These are phyloP conservation scores for Pseudogymnoascus sp. DNA, from an alignment of 2,329 filamentous ascomycete genomes.

Conservation along the genomic window DNA sequence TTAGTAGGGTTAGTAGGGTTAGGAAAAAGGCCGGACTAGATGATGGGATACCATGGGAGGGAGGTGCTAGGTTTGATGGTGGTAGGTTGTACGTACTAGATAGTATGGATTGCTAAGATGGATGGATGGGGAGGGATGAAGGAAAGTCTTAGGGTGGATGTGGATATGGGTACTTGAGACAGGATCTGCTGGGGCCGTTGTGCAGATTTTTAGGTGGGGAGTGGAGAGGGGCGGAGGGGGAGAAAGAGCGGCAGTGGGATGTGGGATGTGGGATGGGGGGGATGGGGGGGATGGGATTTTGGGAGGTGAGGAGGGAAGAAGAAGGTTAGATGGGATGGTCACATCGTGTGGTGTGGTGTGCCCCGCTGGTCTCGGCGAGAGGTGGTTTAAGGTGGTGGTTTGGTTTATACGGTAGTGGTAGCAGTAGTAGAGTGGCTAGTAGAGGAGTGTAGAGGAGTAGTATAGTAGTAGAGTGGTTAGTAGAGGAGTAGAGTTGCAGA, in stretches of 20 bases:
- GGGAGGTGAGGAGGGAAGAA: slow-evolving; percentile 12
- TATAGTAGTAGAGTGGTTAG: too few relatives aligned
- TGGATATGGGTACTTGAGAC: too few relatives aligned
- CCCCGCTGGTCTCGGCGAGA: not conserved
- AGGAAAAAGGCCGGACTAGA: not conserved
- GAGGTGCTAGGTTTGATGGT: not conserved
- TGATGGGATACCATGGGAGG: not conserved
- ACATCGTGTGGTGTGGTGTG: slow-evolving; percentile 12
- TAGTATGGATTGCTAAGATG: not conserved
- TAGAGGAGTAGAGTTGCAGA: too few relatives aligned
- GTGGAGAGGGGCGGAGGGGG: not conserved
- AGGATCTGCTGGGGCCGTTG: not conserved
- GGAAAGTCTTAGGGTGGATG: not conserved
- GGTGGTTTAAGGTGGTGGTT: too few relatives aligned
- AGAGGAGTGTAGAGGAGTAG: too few relatives aligned
- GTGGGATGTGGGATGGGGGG: too few relatives aligned
- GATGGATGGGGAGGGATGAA: not conserved
- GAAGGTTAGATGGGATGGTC: slow-evolving; percentile 11
- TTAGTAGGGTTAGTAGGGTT: not conserved
- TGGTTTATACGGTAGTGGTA: too few relatives aligned
- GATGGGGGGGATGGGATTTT: too few relatives aligned
- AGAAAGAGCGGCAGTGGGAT: slow-evolving; percentile 13
- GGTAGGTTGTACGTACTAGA: not conserved
- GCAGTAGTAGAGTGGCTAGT: too few relatives aligned
- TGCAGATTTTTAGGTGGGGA: not conserved